A percentile compares a stretch with the other conserved stretches of the same genome.
Conservation (phyloP, 306 rosid species). For the Inga oerstediana region DNA sequence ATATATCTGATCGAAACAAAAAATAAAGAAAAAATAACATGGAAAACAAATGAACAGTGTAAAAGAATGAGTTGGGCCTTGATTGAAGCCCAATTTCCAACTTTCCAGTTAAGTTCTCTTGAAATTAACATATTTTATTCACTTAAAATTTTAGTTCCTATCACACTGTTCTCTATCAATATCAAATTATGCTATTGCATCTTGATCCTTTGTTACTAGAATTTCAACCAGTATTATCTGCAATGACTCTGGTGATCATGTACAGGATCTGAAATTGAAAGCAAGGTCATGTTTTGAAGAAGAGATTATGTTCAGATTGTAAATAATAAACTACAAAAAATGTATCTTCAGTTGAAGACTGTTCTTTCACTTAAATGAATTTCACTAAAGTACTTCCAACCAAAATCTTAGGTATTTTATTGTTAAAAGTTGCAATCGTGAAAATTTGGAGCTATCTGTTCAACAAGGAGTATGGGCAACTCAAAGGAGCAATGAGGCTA, state of each 20-base stretch:
- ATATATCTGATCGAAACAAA: not conserved
- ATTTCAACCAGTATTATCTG: slow-evolving; percentile 17
- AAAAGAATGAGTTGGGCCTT: not conserved
- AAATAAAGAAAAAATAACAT: not conserved
- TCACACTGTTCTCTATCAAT: slow-evolving; percentile 23
- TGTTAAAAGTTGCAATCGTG: slow-evolving; percentile 99
- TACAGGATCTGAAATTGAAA: slow-evolving; percentile 26
- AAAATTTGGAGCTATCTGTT: slow-evolving; percentile 98
- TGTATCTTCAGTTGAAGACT: slow-evolving; percentile 28
- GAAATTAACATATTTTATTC: not conserved
- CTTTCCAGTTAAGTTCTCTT: not conserved
- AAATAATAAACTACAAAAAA: slow-evolving; percentile 4
- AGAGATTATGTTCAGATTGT: slow-evolving; percentile 16
- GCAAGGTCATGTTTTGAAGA: slow-evolving; percentile 15
- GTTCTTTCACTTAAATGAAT: slow-evolving; percentile 28
- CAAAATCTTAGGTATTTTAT: slow-evolving; percentile 88
- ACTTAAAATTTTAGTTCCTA: not conserved
- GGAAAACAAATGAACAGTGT: not conserved
- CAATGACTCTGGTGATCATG: slow-evolving; percentile 29
- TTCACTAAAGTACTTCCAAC: slow-evolving; percentile 47
- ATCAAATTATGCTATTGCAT: slow-evolving; percentile 9
- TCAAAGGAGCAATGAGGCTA: slow-evolving; percentile 98
- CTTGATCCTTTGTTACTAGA: slow-evolving; percentile 4
- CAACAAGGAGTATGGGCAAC: slow-evolving; percentile 99
- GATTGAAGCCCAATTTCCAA: not conserved